These are phyloP conservation scores for Monosporascus sp. DNA, from an alignment of 2,329 filamentous ascomycete genomes.

Conservation along the genomic window DNA sequence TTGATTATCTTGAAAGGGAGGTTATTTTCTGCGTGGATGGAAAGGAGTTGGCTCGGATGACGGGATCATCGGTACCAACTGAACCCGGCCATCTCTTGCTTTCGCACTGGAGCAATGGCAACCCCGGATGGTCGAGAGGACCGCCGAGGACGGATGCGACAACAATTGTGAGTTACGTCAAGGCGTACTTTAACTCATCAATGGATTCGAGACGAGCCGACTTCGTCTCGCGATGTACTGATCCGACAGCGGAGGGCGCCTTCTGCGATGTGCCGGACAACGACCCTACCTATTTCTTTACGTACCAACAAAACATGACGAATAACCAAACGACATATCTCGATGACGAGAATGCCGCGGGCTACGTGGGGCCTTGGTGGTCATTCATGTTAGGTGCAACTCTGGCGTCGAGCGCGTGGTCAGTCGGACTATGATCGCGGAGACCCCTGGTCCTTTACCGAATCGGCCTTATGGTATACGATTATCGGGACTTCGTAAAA, in stretches of 20 bases:
- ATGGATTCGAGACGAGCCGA: constrained; percentile 32
- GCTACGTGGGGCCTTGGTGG: neutral
- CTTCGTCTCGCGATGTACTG: constrained; percentile 35
- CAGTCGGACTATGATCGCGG: constrained; percentile 4
- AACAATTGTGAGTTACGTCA: constrained; percentile 64
- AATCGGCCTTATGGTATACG: neutral
- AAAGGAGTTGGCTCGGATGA: constrained; percentile 49
- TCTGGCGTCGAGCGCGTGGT: constrained; percentile 6
- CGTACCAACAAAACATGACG: constrained; percentile 38
- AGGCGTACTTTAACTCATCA: constrained; percentile 75
- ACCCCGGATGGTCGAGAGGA: constrained; percentile 64
- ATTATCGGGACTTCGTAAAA: neutral
- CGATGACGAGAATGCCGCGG: constrained; percentile 6
- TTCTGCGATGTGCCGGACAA: constrained; percentile 48
- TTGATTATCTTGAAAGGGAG: constrained; percentile 61
- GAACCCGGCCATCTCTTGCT: constrained; percentile 62
- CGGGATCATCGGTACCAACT: constrained; percentile 51
- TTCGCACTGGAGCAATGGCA: constrained; percentile 76
- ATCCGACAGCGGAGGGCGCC: constrained; percentile 30
- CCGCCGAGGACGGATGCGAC: constrained; percentile 59
- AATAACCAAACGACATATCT: constrained; percentile 40
- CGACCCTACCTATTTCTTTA: constrained; percentile 45
- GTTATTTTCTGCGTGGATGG: constrained; percentile 69
- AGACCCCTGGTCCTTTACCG: neutral
- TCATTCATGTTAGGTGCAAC: constrained; percentile 4